A percentile compares a stretch with the other conserved stretches of the same genome.
These are phyloP conservation scores for Annulohypoxylon stygium DNA, from an alignment of 495 filamentous ascomycete genomes.

Conservation along the genomic window DNA sequence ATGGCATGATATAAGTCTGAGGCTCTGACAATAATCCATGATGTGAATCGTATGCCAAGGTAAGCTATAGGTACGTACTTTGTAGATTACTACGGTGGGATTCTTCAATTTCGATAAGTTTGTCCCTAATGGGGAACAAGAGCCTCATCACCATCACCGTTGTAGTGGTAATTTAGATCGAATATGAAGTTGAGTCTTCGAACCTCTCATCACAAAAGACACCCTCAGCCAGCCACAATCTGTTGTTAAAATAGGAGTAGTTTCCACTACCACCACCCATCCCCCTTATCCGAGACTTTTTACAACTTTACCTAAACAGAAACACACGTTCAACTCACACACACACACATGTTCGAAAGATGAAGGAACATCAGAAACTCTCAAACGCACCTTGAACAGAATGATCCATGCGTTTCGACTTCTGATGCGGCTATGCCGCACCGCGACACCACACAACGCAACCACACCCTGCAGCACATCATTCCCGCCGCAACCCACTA, in stretches of 20 bases:
- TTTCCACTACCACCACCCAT: neutral
- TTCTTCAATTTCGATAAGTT: constrained; percentile 16
- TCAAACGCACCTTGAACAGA: constrained; percentile 25
- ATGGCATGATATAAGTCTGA: constrained; percentile 47
- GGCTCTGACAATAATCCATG: constrained; percentile 44
- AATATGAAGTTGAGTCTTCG: neutral
- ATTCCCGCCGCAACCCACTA: constrained; percentile 46
- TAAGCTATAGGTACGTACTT: constrained; percentile 16
- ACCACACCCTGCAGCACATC: constrained; percentile 44
- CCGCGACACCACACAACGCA: neutral
- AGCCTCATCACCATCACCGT: constrained; percentile 14
- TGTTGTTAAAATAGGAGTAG: neutral
- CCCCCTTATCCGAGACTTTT: constrained; percentile 9
- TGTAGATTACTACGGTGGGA: constrained; percentile 27
- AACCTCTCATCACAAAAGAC: neutral
- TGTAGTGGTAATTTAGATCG: neutral
- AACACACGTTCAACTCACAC: neutral
- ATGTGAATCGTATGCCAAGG: constrained; percentile 15
- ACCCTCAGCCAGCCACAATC: neutral
- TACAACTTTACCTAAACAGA: neutral
- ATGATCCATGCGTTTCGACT: constrained; percentile 42
- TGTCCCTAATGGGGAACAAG: constrained; percentile 10
- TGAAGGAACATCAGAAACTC: constrained; percentile 6
- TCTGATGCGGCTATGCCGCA: constrained; percentile 35
- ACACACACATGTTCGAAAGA: neutral